These are phyloP conservation scores for Saccharomycopsis sp. DNA, from an alignment of 805 yeast species.

Conservation along the genomic window DNA sequence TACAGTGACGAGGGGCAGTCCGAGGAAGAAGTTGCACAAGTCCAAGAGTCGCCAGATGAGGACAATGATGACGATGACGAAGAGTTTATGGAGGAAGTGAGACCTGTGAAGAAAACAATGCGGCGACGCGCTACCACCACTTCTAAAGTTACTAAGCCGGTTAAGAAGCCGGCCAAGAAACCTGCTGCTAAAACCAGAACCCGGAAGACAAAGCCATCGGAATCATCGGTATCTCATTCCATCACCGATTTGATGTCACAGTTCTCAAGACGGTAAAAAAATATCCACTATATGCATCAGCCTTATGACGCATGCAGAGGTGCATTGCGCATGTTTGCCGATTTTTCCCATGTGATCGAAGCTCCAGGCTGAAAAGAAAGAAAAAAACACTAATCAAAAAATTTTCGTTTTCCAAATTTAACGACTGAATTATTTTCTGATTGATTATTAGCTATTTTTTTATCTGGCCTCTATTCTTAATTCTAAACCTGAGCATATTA, in stretches of 20 bases:
- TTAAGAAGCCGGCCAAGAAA: too few relatives aligned
- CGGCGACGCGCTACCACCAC: not conserved
- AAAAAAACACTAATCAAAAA: not conserved
- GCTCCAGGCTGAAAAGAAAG: not conserved
- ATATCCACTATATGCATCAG: not conserved
- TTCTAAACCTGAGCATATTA: too few relatives aligned
- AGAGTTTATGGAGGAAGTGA: not conserved
- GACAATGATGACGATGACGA: too few relatives aligned
- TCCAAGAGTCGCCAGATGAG: not conserved
- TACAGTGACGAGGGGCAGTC: not conserved
- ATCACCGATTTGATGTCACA: constrained; percentile 1
- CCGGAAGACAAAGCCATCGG: not conserved
- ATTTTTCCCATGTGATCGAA: not conserved
- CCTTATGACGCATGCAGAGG: not conserved
- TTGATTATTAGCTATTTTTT: not conserved
- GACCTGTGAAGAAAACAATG: not conserved
- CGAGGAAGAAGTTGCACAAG: not conserved
- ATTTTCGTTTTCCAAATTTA: not conserved
- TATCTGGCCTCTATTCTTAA: not conserved
- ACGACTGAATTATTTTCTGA: not conserved
- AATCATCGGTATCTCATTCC: not conserved
- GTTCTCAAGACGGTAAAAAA: not conserved
- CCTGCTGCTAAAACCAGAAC: not conserved
- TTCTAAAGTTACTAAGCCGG: not conserved
- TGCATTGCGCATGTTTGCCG: too few relatives aligned